Conservation (phyloP, 1,284 basidiomycete genomes). For the Cronartium ribicola region DNA sequence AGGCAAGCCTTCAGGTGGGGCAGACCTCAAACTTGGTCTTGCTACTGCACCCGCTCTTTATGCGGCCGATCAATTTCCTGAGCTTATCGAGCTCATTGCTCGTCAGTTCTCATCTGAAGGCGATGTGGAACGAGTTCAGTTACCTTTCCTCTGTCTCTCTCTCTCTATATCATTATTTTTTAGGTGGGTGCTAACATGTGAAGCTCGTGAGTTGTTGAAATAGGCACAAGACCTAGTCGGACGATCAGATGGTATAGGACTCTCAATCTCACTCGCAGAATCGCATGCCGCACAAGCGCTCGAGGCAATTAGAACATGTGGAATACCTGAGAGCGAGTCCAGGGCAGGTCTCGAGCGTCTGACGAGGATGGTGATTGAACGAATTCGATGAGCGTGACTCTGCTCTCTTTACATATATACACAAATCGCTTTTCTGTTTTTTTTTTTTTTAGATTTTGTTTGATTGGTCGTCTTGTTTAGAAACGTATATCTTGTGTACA, state of each 20-base stretch:
- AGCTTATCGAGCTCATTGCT: conserved; percentile 73
- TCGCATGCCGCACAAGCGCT: conserved; percentile 74
- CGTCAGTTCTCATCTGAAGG: conserved; percentile 77
- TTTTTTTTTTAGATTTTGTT: conserved; percentile 1
- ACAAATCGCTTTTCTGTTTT: neutral
- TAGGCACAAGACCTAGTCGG: conserved; percentile 72
- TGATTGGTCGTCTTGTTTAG: neutral
- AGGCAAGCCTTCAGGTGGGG: conserved; percentile 75
- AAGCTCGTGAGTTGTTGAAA: neutral
- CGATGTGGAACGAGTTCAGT: conserved; percentile 70
- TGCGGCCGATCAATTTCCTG: conserved; percentile 83
- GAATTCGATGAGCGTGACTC: conserved; percentile 45
- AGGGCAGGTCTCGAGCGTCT: conserved; percentile 62
- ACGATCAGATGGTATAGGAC: conserved; percentile 69
- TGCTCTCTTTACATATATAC: neutral
- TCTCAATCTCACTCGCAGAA: conserved; percentile 71
- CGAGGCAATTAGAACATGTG: conserved; percentile 58
- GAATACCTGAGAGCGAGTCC: conserved; percentile 78
- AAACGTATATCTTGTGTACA: neutral
- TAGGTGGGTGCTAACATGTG: neutral
- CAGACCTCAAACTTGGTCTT: conserved; percentile 78
- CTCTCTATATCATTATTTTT: conserved; percentile 20
- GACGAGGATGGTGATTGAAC: conserved; percentile 54
- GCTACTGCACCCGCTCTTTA: conserved; percentile 91
- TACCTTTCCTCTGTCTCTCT: conserved; percentile 26